A percentile compares a stretch with the other conserved stretches of the same genome.
phyloP scores from a whole-genome alignment of 2,329 filamentous ascomycete species.

The Fusarium brevicatenulatum region DNA sequence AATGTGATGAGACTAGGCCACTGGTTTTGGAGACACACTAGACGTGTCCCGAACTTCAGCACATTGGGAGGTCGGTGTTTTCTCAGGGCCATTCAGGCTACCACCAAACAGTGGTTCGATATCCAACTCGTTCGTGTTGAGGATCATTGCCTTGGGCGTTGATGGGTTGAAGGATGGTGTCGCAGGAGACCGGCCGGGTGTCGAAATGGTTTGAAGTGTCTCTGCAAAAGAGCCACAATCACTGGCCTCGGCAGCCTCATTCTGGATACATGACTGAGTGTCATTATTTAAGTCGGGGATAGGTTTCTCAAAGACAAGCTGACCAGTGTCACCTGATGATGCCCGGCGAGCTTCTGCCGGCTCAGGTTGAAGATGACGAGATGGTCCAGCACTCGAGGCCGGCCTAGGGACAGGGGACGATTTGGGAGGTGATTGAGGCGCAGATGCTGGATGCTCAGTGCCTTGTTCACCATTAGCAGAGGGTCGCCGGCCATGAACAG shows the following conservation, averaged over 20 bases:
- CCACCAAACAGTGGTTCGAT: slow-evolving; percentile 4
- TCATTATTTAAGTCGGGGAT: not conserved
- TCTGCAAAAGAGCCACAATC: slow-evolving; percentile 21
- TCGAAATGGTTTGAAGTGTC: slow-evolving; percentile 22
- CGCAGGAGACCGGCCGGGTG: slow-evolving; percentile 29
- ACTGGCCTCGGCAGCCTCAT: slow-evolving; percentile 31
- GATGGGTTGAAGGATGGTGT: slow-evolving; percentile 41
- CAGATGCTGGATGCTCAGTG: not conserved
- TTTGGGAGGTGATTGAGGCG: not conserved
- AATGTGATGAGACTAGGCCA: not conserved
- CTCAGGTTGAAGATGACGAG: not conserved
- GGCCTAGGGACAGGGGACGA: not conserved
- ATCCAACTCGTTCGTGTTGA: slow-evolving; percentile 7
- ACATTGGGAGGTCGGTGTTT: not conserved
- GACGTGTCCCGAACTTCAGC: not conserved
- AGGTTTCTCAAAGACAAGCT: not conserved
- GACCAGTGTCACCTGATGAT: slow-evolving; percentile 1
- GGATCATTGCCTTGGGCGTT: slow-evolving; percentile 46
- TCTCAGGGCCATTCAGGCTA: not conserved
- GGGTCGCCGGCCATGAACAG: slow-evolving; percentile 16
- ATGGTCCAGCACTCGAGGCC: not conserved
- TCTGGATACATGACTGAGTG: not conserved
- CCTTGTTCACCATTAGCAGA: not conserved
- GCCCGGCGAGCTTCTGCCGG: not conserved
- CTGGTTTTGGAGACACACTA: not conserved